These are phyloP conservation scores for Capsicum rhomboideum DNA, from an alignment of 257 asterid genomes.

Conservation along the genomic window DNA sequence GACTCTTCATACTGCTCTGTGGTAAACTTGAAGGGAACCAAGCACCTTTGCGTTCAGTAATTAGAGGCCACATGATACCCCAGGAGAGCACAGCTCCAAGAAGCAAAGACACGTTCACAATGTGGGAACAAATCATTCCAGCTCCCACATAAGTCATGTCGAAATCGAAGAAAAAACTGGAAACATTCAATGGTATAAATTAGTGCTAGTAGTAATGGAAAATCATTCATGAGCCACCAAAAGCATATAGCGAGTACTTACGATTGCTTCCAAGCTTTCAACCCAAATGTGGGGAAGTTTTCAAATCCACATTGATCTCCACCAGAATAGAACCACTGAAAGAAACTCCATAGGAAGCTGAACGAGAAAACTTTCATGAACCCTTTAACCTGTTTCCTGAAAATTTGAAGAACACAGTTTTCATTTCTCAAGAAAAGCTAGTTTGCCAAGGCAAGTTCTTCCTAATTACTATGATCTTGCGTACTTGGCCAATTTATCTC, in stretches of 20 bases:
- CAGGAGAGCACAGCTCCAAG: conserved; percentile 65
- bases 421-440: not conserved
- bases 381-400: conserved; percentile 76
- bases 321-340: conserved; percentile 86
- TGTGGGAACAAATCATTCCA: conserved; percentile 71
- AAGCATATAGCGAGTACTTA: conserved; percentile 6
- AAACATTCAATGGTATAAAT: conserved; percentile 2
- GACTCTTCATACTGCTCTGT: conserved; percentile 58
- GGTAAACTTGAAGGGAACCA: conserved; percentile 45
- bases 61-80: conserved; percentile 70
- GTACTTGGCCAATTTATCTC: conserved; percentile 55
- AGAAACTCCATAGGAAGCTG: conserved; percentile 82
- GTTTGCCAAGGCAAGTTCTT: not conserved
- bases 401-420: not conserved
- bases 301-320: conserved; percentile 61
- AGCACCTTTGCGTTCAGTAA: conserved; percentile 33
- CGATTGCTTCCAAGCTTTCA: conserved; percentile 77
- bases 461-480: not conserved
- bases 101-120: conserved; percentile 54
- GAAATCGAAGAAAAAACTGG: conserved; percentile 80
- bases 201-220: conserved; percentile 1
- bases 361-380: conserved; percentile 63
- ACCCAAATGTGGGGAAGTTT: conserved; percentile 71
- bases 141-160: conserved; percentile 66
- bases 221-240: not conserved